Evolutionary conservation across 2,329 filamentous ascomycete species (phyloP), one percentile per base, ranked within the genome.

Genomic region (Monosporascus sp.): DNA sequence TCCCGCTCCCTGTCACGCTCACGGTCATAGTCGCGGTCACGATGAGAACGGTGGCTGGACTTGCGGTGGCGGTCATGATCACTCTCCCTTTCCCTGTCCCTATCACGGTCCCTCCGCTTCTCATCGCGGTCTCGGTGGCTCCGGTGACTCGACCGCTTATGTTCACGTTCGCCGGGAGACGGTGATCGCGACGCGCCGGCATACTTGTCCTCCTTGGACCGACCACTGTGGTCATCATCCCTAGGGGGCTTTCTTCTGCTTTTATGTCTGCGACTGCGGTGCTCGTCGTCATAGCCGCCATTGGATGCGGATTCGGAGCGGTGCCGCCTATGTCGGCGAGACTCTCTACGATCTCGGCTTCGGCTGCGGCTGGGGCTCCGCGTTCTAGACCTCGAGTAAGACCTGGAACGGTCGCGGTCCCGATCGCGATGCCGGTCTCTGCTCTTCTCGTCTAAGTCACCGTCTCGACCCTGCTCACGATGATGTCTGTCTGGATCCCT

Each of bases 111-210:
- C 9, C 42, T 25, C 14, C 42, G 42, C 42, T 46, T 46, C 42
- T 46, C 42, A 15, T 76, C 73, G 44, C 74, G 70, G 55, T 78
- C 71, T 25, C 74, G 74, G 48, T 62, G 63, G 49, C 63, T 83
- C 74, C 38, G 78, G 70, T 55, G 76, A 68, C 60, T 74, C 69
- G 51, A 77, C 71, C 64, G 69, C 67, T 62, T 74, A 75, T 72
- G 70, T 22, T 77, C 73, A 51, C 67, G 73, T 60, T 70, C 72
- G 61, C 83, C 81, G 1, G 80, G 81, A 2, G 88, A 90, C 5
- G 78, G 77, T 5, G 87, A 89, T 53, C 86, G 78, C 0, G 85
- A 84, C 49, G 80, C 78, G 47, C 83, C 79, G 14, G 74, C 72
- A 59, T 76, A 63, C 57, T 74, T 74, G 47, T 75, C 71, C 58